These are phyloP conservation scores for Chrysanthemum seticuspe DNA, from an alignment of 129 eudicot species.

Conservation along the genomic window DNA sequence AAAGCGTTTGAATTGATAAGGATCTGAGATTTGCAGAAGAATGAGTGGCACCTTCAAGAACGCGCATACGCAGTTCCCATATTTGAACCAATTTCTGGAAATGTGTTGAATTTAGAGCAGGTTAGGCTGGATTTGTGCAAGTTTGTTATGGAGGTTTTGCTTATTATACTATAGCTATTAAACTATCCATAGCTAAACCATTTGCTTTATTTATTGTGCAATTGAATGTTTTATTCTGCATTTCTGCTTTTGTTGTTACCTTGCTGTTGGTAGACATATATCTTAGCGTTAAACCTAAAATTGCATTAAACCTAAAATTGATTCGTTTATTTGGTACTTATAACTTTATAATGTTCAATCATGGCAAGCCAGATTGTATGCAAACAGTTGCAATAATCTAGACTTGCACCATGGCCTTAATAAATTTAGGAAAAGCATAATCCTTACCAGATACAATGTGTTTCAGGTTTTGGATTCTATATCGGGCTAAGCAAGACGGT, in stretches of 20 bases:
- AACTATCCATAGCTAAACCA: neutral
- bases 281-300: too few relatives aligned
- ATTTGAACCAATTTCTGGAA: too few relatives aligned
- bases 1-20: neutral
- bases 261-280: conserved; percentile 3
- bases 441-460: conserved; percentile 8
- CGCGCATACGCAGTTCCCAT: too few relatives aligned
- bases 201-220: neutral
- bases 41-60: too few relatives aligned
- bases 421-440: too few relatives aligned
- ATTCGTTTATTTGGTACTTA: neutral
- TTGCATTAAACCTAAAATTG: neutral
- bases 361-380: neutral
- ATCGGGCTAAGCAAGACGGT: conserved; percentile 87
- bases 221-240: neutral
- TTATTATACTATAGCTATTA: neutral
- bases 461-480: conserved; percentile 83
- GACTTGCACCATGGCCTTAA: too few relatives aligned
- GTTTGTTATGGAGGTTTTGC: neutral
- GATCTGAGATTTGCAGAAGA: too few relatives aligned
- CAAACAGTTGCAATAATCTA: too few relatives aligned
- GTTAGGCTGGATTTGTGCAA: too few relatives aligned
- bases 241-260: too few relatives aligned
- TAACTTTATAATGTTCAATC: neutral
- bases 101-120: too few relatives aligned